phyloP scores from a whole-genome alignment of 2,329 filamentous ascomycete species.

The Aspergillus vadensis region DNA sequence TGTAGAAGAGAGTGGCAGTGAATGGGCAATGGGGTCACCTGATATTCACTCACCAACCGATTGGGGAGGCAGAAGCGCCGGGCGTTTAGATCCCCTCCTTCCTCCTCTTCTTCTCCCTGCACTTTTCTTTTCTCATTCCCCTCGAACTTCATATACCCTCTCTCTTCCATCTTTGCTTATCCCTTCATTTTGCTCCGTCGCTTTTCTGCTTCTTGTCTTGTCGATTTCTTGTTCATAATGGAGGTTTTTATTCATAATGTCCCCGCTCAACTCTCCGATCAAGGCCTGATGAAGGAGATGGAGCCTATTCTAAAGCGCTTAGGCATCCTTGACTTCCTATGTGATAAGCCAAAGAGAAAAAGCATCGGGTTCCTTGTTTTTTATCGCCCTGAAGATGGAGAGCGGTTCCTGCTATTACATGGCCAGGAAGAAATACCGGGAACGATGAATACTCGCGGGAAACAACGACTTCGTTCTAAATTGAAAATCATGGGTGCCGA shows the following conservation, averaged over 20 bases:
- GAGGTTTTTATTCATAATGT: neutral
- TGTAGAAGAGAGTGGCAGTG: too few relatives aligned
- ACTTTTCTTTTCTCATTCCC: too few relatives aligned
- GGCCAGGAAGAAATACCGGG: constrained; percentile 21
- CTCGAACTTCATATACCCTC: too few relatives aligned
- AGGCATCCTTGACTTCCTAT: constrained; percentile 46
- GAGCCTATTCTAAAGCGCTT: constrained; percentile 25
- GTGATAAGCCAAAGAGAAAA: constrained; percentile 47
- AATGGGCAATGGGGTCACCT: too few relatives aligned
- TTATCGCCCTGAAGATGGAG: constrained; percentile 41
- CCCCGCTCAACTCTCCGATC: neutral
- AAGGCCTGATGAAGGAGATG: neutral
- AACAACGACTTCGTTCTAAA: constrained; percentile 13
- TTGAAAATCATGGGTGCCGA: constrained; percentile 22
- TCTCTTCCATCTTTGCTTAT: too few relatives aligned
- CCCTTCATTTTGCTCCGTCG: too few relatives aligned
- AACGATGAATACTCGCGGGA: neutral
- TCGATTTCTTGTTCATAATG: neutral
- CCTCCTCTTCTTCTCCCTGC: too few relatives aligned
- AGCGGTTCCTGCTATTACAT: constrained; percentile 45
- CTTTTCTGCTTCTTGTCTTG: too few relatives aligned
- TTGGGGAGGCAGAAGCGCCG: too few relatives aligned
- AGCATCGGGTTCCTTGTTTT: constrained; percentile 51
- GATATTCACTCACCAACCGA: too few relatives aligned
- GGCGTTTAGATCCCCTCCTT: too few relatives aligned